A percentile compares a stretch with the other conserved stretches of the same genome.
phyloP scores from a whole-genome alignment of 805 yeast species.

The Candida pini region DNA sequence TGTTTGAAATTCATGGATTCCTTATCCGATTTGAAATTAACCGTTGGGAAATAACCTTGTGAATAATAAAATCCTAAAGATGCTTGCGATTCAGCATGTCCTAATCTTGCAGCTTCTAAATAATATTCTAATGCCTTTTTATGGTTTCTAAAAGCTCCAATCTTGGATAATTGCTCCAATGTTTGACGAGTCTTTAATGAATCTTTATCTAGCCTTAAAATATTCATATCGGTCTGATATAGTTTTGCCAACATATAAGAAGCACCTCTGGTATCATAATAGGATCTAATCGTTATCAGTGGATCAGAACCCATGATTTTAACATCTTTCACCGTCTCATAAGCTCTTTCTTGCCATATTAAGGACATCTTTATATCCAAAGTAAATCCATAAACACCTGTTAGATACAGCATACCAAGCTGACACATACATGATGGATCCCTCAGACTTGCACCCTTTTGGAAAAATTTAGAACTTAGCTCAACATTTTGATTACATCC shows the following conservation, averaged over 20 bases:
- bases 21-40: slow-evolving; percentile 28
- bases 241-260: slow-evolving; percentile 31
- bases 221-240: slow-evolving; percentile 30
- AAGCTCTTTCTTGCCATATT: slow-evolving; percentile 25
- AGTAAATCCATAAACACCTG: slow-evolving; percentile 29
- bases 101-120: slow-evolving; percentile 52
- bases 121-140: slow-evolving; percentile 46
- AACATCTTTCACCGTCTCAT: slow-evolving; percentile 18
- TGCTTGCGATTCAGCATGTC: slow-evolving; percentile 64
- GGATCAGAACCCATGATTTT: slow-evolving; percentile 29
- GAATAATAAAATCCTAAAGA: slow-evolving; percentile 69
- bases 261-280: slow-evolving; percentile 29
- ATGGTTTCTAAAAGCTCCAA: slow-evolving; percentile 30
- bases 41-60: slow-evolving; percentile 44
- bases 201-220: slow-evolving; percentile 23
- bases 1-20: slow-evolving; percentile 25
- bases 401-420: slow-evolving; percentile 57
- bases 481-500: slow-evolving; percentile 40
- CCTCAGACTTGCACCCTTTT: slow-evolving; percentile 56
- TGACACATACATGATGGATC: slow-evolving; percentile 68
- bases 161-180: slow-evolving; percentile 27
- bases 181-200: slow-evolving; percentile 27
- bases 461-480: slow-evolving; percentile 49
- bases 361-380: slow-evolving; percentile 24
- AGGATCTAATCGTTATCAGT: slow-evolving; percentile 28